Percentiles rank a stretch among this genome's conserved stretches.
These are phyloP conservation scores for Lepraria neglecta DNA, from an alignment of 495 filamentous ascomycete species.

Conservation along the genomic window DNA sequence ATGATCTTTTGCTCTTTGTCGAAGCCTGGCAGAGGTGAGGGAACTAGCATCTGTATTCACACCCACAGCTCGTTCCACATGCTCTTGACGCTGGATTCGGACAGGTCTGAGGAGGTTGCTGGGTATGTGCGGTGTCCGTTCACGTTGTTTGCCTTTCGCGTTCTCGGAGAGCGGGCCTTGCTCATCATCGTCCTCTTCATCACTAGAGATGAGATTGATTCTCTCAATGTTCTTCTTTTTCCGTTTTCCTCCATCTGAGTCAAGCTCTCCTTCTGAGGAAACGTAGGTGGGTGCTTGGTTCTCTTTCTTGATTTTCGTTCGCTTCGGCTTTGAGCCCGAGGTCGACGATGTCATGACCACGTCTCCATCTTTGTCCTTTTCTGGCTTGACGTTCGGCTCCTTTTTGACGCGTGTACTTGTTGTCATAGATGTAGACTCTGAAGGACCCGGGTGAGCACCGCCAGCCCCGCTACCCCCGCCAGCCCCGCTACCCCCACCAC, in stretches of 20 bases:
- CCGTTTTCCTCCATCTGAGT: slow-evolving; percentile 29
- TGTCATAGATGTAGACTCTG: slow-evolving; percentile 1
- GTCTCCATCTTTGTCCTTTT: slow-evolving; percentile 26
- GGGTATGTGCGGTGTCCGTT: slow-evolving; percentile 19
- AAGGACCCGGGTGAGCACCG: neutral
- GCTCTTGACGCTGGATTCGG: slow-evolving; percentile 45
- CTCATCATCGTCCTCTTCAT: slow-evolving; percentile 27
- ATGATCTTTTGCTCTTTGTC: slow-evolving; percentile 34
- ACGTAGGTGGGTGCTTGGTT: slow-evolving; percentile 14
- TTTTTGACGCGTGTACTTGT: slow-evolving; percentile 19
- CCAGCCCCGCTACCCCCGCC: neutral
- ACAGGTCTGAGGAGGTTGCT: slow-evolving; percentile 40
- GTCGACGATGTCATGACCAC: slow-evolving; percentile 18
- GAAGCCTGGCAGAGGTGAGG: slow-evolving; percentile 39
- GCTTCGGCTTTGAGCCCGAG: slow-evolving; percentile 10
- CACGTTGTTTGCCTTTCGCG: slow-evolving; percentile 38
- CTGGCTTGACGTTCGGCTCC: slow-evolving; percentile 20
- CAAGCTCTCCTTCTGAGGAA: slow-evolving; percentile 40
- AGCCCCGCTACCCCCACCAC: neutral
- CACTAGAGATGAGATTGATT: slow-evolving; percentile 44
- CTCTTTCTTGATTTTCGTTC: slow-evolving; percentile 25
- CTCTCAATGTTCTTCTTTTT: slow-evolving; percentile 44
- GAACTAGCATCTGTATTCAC: slow-evolving; percentile 50
- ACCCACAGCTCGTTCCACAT: slow-evolving; percentile 44
- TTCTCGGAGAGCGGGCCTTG: slow-evolving; percentile 15